Evolutionary conservation across 768 basidiomycete genomes (phyloP).

Genomic region (Amyloporia xantha): DNA sequence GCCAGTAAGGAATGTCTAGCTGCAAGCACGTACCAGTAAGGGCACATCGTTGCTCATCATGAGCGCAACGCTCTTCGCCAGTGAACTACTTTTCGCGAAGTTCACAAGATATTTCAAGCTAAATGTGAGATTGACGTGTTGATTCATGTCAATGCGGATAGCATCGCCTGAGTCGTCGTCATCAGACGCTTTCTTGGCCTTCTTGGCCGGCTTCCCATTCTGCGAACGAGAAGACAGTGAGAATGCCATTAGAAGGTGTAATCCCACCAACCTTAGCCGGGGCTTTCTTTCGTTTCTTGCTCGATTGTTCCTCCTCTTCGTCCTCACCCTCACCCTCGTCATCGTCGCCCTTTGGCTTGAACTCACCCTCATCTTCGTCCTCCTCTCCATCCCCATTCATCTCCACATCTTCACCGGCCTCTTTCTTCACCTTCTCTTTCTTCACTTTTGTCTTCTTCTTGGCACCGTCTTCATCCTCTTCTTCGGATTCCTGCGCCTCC

Average conservation of each 20-base stretch:
- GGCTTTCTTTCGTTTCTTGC: slow-evolving; percentile 56
- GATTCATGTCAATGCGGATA: slow-evolving; percentile 81
- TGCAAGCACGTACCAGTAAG: slow-evolving; percentile 52
- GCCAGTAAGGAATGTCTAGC: slow-evolving; percentile 3
- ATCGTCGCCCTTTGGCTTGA: slow-evolving; percentile 21
- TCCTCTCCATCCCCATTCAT: slow-evolving; percentile 25
- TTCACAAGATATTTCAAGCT: slow-evolving; percentile 96
- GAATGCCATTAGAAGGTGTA: neutral
- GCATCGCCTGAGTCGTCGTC: slow-evolving; percentile 44
- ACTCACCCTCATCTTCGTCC: slow-evolving; percentile 39
- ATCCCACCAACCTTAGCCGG: slow-evolving; percentile 38
- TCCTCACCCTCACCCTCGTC: slow-evolving; percentile 27
- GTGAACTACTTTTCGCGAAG: slow-evolving; percentile 82
- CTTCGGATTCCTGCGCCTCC: slow-evolving; percentile 42
- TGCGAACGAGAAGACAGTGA: slow-evolving; percentile 10
- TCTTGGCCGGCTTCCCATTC: slow-evolving; percentile 42
- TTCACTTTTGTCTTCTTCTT: slow-evolving; percentile 34
- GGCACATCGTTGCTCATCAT: slow-evolving; percentile 93
- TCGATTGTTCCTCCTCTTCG: slow-evolving; percentile 30
- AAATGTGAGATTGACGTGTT: slow-evolving; percentile 88
- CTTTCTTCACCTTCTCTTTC: slow-evolving; percentile 45
- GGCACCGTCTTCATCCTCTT: slow-evolving; percentile 34
- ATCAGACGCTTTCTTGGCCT: slow-evolving; percentile 42
- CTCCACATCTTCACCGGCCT: slow-evolving; percentile 33
- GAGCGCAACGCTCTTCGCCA: slow-evolving; percentile 68